Evolutionary conservation across 139 green algal genomes (phyloP).

Genomic region (Ettlia oleoabundans): DNA sequence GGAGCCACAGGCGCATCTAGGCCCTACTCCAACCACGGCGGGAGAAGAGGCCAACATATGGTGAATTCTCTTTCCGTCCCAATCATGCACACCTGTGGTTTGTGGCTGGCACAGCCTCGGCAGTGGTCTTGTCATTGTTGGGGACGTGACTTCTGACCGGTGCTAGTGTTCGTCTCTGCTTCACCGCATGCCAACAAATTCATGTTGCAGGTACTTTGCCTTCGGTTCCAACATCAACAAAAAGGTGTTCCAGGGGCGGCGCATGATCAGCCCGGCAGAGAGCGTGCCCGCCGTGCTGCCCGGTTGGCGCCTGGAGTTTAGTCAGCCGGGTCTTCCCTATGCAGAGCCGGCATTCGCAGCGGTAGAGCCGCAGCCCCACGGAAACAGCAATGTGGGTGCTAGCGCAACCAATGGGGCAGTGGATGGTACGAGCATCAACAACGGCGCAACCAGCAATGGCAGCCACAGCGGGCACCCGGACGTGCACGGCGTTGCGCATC

Average conservation of each 20-base stretch:
- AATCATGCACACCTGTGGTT: too few relatives aligned
- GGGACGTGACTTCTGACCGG: too few relatives aligned
- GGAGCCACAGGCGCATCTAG: neutral
- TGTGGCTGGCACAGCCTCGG: too few relatives aligned
- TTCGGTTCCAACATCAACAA: slow-evolving; percentile 21
- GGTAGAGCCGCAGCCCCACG: slow-evolving; percentile 14
- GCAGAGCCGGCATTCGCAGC: slow-evolving; percentile 33
- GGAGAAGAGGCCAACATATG: slow-evolving; percentile 7
- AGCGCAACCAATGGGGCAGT: too few relatives aligned
- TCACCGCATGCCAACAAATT: too few relatives aligned
- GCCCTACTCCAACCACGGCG: neutral
- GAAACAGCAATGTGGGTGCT: too few relatives aligned
- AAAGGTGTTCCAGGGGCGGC: slow-evolving; percentile 26
- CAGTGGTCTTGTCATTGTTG: too few relatives aligned
- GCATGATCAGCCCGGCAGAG: slow-evolving; percentile 33
- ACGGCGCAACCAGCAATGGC: neutral
- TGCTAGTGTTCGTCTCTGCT: too few relatives aligned
- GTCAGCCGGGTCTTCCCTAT: slow-evolving; percentile 30
- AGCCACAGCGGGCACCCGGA: neutral
- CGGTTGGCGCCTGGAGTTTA: slow-evolving; percentile 30
- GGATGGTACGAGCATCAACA: too few relatives aligned
- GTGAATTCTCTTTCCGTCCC: neutral
- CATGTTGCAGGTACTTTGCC: slow-evolving; percentile 1
- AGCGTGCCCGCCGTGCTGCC: slow-evolving; percentile 21
- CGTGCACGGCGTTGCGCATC: slow-evolving; percentile 35